Conservation (phyloP, 192 early-diverging fungal species). For the Coemansia aciculifera region DNA sequence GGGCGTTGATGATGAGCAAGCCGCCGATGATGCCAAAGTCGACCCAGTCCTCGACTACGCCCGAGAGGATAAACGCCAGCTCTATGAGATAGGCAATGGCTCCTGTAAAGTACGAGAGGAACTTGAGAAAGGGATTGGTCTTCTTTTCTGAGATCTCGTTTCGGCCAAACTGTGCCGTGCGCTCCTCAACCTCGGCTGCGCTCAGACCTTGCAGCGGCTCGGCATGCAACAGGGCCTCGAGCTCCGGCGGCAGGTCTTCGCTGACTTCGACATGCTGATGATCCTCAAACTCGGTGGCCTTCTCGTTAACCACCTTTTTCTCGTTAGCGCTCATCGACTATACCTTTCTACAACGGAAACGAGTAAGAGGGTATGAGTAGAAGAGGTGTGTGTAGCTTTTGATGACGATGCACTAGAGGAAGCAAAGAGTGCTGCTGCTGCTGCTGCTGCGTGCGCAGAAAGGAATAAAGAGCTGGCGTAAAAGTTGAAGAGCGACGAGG, state of each 20-base stretch:
- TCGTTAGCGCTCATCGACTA: conserved; percentile 33
- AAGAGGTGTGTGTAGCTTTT: background rate
- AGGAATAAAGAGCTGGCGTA: background rate
- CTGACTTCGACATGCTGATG: conserved; percentile 71
- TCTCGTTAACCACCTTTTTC: conserved; percentile 45
- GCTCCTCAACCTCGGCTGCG: conserved; percentile 69
- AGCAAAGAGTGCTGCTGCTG: background rate
- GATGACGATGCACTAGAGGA: conserved; percentile 7
- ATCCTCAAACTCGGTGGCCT: conserved; percentile 64
- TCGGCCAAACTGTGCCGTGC: conserved; percentile 71
- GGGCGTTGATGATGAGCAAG: conserved; percentile 81
- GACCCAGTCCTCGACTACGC: conserved; percentile 73
- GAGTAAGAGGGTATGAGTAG: background rate
- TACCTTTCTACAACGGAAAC: conserved; percentile 2
- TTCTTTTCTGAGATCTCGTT: conserved; percentile 85
- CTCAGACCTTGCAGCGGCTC: conserved; percentile 78
- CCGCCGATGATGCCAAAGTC: conserved; percentile 84
- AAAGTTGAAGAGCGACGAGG: background rate
- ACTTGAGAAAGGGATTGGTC: conserved; percentile 82
- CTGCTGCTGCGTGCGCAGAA: background rate
- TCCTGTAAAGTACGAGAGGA: conserved; percentile 85
- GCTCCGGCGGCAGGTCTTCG: conserved; percentile 80
- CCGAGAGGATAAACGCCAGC: conserved; percentile 80
- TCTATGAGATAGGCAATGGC: conserved; percentile 90
- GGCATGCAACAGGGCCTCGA: conserved; percentile 80